Base-by-base conservation (phyloP, 306 rosid genomes). In the Boehmeria nivea region DNA sequence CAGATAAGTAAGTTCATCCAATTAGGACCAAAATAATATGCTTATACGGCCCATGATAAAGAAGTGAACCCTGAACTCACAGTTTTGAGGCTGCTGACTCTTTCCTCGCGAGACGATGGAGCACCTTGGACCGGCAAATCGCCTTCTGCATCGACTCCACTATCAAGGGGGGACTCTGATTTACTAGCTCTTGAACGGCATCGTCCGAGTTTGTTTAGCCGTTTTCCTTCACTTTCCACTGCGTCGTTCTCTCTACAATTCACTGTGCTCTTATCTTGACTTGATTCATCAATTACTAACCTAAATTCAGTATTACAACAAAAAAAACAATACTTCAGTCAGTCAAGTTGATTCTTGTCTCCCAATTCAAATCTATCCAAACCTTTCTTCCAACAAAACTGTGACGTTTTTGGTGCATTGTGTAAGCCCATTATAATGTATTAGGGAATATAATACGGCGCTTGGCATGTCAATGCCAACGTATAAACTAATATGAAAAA, bases 61-160 rank as follows among this genome's bases (percentile, higher is more conserved):
- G 17, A 5, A 40, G n/a, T n/a, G n/a, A 40, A 40, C 45, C 45
- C n/a, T 3, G 45, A n/a, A 63, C 94, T 84, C 78, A 91, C 98
- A 58, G 98, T 87, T 78, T 87, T 91, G 58, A 91, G 81, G 81
- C 94, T 87, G 89, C 95, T 87, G 73, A 87, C 94, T 84, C 85
- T 84, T 71, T 91, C 98, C 72, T 91, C 98, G 24, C 98, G 94
- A 57, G 85, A 72, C 9, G 94, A 82, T 38, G 90, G 65, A 72
- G 78, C 65, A 38, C 95, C 93, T 72, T 79, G 98, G 64, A 70
- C 91, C 31, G 79, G 89, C 68, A 79, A 79, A 60, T 84, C 95
- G 18, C 84, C 91, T 62, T 90, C 95, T 15, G 62, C 85, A 66
- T 90, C 98, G 59, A 74, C 79, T 72, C 81, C 94, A 52, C 62